These are phyloP conservation scores for Agaricus sinodeliciosus DNA, from an alignment of 768 basidiomycete genomes.

Conservation along the genomic window DNA sequence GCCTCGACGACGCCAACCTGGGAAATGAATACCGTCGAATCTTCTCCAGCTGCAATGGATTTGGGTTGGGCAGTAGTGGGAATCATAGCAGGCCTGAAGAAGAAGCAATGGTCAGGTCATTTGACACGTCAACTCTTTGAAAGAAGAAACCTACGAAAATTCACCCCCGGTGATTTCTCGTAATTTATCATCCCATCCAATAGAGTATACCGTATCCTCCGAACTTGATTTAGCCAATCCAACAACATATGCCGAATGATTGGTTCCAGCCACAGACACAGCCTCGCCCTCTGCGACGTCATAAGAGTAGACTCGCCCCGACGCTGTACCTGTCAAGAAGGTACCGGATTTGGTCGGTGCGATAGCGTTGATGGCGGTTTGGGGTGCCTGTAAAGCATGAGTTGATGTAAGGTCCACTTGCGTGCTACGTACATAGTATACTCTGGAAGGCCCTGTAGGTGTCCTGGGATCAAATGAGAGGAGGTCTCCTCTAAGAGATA, in stretches of 20 bases:
- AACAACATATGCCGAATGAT: conserved; percentile 67
- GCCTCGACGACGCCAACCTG: conserved; percentile 59
- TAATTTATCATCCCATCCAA: conserved; percentile 77
- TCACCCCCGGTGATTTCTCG: conserved; percentile 48
- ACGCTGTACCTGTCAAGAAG: conserved; percentile 75
- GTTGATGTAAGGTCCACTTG: not conserved
- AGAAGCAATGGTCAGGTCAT: not conserved
- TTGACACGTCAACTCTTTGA: not conserved
- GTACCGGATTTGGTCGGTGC: conserved; percentile 39
- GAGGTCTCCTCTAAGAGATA: conserved; percentile 78
- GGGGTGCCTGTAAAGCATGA: conserved; percentile 52
- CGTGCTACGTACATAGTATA: conserved; percentile 43
- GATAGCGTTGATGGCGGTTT: conserved; percentile 71
- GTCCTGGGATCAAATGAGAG: conserved; percentile 76
- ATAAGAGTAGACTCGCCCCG: conserved; percentile 70
- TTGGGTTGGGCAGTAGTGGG: conserved; percentile 61
- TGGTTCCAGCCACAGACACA: conserved; percentile 46
- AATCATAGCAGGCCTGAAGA: conserved; percentile 42
- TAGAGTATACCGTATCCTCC: conserved; percentile 53
- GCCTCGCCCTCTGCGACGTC: conserved; percentile 41
- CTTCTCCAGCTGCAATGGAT: conserved; percentile 48
- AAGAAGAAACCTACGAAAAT: conserved; percentile 39
- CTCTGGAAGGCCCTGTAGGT: conserved; percentile 50
- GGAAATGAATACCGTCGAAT: conserved; percentile 59
- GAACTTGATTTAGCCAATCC: conserved; percentile 42